Conservation (phyloP, 345 rosid genomes). For the Bruguiera sexangula region DNA sequence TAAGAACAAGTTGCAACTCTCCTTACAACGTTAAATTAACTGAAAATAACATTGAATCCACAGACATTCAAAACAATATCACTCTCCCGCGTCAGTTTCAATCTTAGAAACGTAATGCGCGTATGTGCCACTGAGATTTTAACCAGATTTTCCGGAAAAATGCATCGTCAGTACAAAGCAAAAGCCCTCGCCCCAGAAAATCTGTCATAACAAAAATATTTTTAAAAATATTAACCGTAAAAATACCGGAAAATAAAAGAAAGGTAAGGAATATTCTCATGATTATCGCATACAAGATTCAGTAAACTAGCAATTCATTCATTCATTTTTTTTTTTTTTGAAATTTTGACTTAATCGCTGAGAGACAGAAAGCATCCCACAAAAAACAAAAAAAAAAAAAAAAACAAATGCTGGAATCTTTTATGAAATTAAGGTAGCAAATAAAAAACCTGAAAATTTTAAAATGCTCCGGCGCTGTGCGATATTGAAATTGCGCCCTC, state of each 20-base stretch:
- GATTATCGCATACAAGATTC: not conserved
- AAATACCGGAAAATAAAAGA: not conserved
- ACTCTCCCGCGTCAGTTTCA: not conserved
- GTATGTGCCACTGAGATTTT: slow-evolving; percentile 4
- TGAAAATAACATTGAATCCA: not conserved
- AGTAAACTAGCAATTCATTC: not conserved
- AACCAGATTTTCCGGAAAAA: not conserved
- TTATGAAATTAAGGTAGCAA: too few relatives aligned
- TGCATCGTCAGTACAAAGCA: not conserved
- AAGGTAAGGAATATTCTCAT: not conserved
- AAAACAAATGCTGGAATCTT: too few relatives aligned
- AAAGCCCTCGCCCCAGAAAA: not conserved
- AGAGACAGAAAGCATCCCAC: too few relatives aligned
- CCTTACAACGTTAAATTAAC: not conserved
- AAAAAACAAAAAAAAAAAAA: too few relatives aligned
- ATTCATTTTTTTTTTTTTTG: too few relatives aligned
- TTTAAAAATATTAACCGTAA: not conserved
- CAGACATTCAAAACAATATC: not conserved
- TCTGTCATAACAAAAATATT: not conserved
- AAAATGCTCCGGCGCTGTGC: too few relatives aligned
- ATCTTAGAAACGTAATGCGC: not conserved
- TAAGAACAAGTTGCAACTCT: not conserved
- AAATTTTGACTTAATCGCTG: too few relatives aligned
- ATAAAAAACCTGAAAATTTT: too few relatives aligned
- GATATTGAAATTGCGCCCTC: too few relatives aligned